Evolutionary conservation across 768 basidiomycete genomes (phyloP), one percentile per base, ranked within the genome.

Genomic region (Russula griseocarnosa): DNA sequence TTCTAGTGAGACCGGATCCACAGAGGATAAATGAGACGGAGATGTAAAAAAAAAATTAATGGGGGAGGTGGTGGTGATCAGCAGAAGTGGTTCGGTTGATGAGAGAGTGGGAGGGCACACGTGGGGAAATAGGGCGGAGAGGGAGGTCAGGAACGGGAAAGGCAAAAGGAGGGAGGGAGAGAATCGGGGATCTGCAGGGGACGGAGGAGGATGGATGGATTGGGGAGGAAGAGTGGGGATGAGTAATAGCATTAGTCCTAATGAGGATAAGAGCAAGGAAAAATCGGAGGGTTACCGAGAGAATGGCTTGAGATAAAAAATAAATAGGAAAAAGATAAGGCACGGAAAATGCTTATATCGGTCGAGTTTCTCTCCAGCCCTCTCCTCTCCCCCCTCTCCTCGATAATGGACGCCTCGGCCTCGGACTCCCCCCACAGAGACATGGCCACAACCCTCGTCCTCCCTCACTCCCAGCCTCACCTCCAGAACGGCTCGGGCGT

Each of bases 401-500:
- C 40, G 53, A 38, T 30, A 47, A 65, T 65, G 64, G 64, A 65
- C 53, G 10, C 53, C 54, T 55, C 61, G 44, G 46, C 54, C 46
- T 60, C 63, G 13, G 63, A 60, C n/a, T 24, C 63, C 51, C 51
- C 56, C 16, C 61, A 66, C 62, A 54, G 55, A 58, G 61, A 63
- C 46, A 63, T 64, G 52, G 56, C 56, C 28, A 51, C 55, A 16
- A 64, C 62, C 14, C 56, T 66, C 44, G 65, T 58, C 34, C 40
- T 57, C 3, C 65, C 28, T 8, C 53, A 42, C 13, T 32, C 53
- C 24, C 60, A 61, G 7, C 26, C 44, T 30, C 60, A 61, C 16
- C 61, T 69, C 61, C 53, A 72, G 66, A 3, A 36, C 61, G 53
- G 67, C 28, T 0, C 24, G 22, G 78, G 76, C 60, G 69, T 78